Base-by-base conservation (phyloP, 257 asterid species). In the Przewalskia tangutica region DNA sequence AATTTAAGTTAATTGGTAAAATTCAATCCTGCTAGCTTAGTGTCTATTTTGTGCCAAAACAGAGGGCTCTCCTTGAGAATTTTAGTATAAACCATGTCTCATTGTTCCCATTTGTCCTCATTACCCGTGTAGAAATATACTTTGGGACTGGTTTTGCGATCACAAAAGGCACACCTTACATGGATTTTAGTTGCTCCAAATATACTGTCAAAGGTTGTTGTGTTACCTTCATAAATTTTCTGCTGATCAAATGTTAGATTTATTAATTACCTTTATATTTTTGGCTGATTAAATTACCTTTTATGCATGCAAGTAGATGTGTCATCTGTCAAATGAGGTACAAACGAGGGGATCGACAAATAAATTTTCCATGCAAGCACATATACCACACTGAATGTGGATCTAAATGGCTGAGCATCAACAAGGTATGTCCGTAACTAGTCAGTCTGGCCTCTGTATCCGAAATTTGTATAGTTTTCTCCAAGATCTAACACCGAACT, bases 321-420 rank as follows among this genome's bases (percentile, higher is more conserved):
- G 97, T 94, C 53, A 94, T 94, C 82, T 94, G 98, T 87, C 97
- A 94, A 86, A 93, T 93, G 97, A 89, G 89, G 70, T 94, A 94
- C 34, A 94, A 91, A 91, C 86, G 97, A 85, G 97, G 98, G 32
- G 98, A 94, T 80, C 85, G 91, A 8, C 98, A 89, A 79, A 90
- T 94, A 84, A 87, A 87, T 75, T 86, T 94, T 83, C 98, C 97
- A 7, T 93, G 97, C 89, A 93, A 91, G 83, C 98, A 94, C 84
- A 91, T 90, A 11, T 94, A 94, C 91, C 97, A 94, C 81, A 84
- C 92, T 42, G 88, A 86, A 8, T 94, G 98, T 55, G 97, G 95
- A 81, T 91, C 98, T 84, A 94, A 93, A 84, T 94, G 98, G 98
- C 93, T 94, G 77, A 88, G 94, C 90, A 94, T 94, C 88, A 94